Evolutionary conservation across 2,329 filamentous ascomycete species (phyloP).

Genomic region (Cladosporium sp.): DNA sequence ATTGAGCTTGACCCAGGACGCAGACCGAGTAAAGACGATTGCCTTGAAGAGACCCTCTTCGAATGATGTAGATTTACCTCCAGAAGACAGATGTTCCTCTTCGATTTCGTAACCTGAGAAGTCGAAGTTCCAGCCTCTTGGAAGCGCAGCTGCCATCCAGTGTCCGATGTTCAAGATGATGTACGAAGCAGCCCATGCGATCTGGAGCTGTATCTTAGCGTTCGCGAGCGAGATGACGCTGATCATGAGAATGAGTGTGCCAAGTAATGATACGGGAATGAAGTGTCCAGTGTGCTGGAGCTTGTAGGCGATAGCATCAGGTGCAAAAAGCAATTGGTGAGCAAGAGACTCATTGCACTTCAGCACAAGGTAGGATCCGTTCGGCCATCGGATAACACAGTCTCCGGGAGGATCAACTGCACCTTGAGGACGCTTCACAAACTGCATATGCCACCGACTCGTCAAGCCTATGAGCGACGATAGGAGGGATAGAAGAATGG

Average conservation of each 20-base stretch:
- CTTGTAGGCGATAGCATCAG: conserved; percentile 46
- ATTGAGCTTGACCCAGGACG: conserved; percentile 38
- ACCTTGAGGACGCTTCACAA: conserved; percentile 35
- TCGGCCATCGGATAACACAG: conserved; percentile 48
- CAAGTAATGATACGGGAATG: conserved; percentile 45
- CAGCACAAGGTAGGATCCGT: conserved; percentile 48
- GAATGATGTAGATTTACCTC: conserved; percentile 35
- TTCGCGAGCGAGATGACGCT: conserved; percentile 51
- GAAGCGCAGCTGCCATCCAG: conserved; percentile 49
- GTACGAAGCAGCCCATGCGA: conserved; percentile 48
- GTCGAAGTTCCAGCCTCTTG: conserved; percentile 46
- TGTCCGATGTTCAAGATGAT: conserved; percentile 48
- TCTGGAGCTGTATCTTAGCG: conserved; percentile 43
- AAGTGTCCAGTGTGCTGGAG: conserved; percentile 39
- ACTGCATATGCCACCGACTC: conserved; percentile 47
- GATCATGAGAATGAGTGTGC: conserved; percentile 50
- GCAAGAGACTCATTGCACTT: conserved; percentile 48
- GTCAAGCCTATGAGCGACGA: conserved; percentile 47
- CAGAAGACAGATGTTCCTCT: conserved; percentile 31
- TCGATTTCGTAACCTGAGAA: conserved; percentile 41
- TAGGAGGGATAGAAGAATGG: conserved; percentile 44
- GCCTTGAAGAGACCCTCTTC: conserved; percentile 48
- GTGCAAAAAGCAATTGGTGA: conserved; percentile 50
- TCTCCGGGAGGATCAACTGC: conserved; percentile 16
- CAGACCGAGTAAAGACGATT: conserved; percentile 43